phyloP scores from a whole-genome alignment of 164 flowering plant genomes.

The Sedum album region DNA sequence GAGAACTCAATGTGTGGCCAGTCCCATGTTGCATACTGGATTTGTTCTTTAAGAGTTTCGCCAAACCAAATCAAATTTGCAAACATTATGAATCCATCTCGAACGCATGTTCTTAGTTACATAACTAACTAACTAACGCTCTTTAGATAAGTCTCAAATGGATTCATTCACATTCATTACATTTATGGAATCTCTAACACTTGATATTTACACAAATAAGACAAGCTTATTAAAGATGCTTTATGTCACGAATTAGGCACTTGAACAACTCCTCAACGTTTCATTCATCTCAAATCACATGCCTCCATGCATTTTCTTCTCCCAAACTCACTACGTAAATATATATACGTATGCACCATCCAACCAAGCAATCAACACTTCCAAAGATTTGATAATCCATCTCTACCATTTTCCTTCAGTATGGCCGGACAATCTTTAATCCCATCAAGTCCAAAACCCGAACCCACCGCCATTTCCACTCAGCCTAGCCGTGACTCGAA shows the following conservation, averaged over 20 bases:
- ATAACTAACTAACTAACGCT: no score
- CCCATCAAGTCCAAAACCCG: not conserved
- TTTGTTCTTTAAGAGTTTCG: no score
- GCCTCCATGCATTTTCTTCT: not conserved
- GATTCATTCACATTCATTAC: no score
- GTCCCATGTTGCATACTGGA: no score
- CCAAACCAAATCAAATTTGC: no score
- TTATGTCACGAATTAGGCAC: not conserved
- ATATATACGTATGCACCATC: not conserved
- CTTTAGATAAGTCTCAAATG: no score
- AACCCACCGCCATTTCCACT: not conserved
- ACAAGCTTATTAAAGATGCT: not conserved
- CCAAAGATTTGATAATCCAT: no score
- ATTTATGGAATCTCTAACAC: not conserved
- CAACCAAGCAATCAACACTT: not conserved
- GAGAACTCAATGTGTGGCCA: no score
- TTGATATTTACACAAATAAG: no score
- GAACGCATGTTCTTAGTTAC: no score
- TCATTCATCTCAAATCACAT: not conserved
- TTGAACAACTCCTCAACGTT: not conserved
- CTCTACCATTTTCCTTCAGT: not conserved
- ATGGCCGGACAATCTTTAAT: slow-evolving; percentile 12
- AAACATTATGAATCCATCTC: no score
- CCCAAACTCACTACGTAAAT: not conserved
- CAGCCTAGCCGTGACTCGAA: not conserved